These are phyloP conservation scores for Sicyos baderoa DNA, from an alignment of 306 rosid genomes.

Conservation along the genomic window DNA sequence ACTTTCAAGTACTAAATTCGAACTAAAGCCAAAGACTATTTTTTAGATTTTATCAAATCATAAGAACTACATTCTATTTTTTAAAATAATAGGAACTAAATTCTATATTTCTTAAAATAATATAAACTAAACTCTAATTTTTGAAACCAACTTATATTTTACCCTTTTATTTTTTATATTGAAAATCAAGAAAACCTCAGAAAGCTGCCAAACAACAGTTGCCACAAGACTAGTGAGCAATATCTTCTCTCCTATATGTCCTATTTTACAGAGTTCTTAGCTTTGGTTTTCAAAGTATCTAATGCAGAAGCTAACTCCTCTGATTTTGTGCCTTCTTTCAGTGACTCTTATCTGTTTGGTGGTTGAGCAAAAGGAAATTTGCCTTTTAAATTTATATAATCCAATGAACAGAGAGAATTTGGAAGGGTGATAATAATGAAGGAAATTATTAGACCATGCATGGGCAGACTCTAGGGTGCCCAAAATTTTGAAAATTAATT, in stretches of 20 bases:
- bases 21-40: no score
- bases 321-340: constrained; percentile 30
- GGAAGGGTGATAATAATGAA: background rate
- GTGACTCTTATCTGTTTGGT: constrained; percentile 40
- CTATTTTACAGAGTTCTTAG: constrained; percentile 17
- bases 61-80: no score
- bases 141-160: no score
- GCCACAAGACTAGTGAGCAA: no score
- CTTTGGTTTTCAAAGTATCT: constrained; percentile 17
- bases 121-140: constrained; percentile 49
- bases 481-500: no score
- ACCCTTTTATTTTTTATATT: constrained; percentile 44
- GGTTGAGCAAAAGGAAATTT: background rate
- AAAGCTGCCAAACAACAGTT: constrained; percentile 80
- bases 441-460: background rate
- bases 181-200: constrained; percentile 53
- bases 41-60: no score
- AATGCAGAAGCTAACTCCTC: constrained; percentile 16
- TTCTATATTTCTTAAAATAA: no score
- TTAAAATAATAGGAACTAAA: no score
- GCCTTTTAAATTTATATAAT: background rate
- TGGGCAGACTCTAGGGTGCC: no score
- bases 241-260: no score
- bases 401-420: background rate
- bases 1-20: no score